Base-by-base conservation (phyloP, 2,329 filamentous ascomycete genomes). In the Didymella keratinophila region DNA sequence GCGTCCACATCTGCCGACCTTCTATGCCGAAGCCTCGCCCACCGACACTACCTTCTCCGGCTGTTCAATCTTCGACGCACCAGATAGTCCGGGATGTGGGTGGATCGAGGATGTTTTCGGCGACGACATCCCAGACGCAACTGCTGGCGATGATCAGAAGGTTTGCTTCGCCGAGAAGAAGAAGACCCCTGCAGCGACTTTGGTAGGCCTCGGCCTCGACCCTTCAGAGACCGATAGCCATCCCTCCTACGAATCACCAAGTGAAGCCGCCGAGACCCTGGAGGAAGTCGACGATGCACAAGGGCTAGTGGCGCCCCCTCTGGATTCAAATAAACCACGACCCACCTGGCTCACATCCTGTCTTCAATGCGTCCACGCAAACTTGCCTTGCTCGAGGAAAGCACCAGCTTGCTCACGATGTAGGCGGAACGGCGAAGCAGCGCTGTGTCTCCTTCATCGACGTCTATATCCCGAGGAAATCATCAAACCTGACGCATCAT, bases 301-400 rank as follows among this genome's bases (percentile, higher is more conserved):
- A 32, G n/a, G n/a, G n/a, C n/a, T n/a, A n/a, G n/a, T n/a, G n/a
- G n/a, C n/a, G n/a, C n/a, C n/a, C n/a, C n/a, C n/a, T n/a, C n/a
- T n/a, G n/a, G n/a, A n/a, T n/a, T n/a, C n/a, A n/a, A n/a, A 53
- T 14, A 32, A 32, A 10, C 52, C 62, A 1, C 59, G 58, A 14
- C 47, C 70, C n/a, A 59, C 72, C 1, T 66, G 46, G 28, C 39
- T 76, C 6, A 67, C 64, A 7, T 74, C 73, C 3, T 76, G 74
- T 20, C 60, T 70, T 0, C 71, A 75, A 57, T 76, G 74, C 60
- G 67, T 59, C 1, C 62, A 70, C 20, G 50, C 60, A 0, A 36
- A 49, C 2, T 63, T 76, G 2, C 66, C 67, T 9, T 76, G 74
- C 54, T 75, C 72, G 0, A 62, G 71, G 25, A 73, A 64, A 1